These are phyloP conservation scores for Raphanus hybrid DNA, from an alignment of 441 rosid genomes.

Conservation along the genomic window DNA sequence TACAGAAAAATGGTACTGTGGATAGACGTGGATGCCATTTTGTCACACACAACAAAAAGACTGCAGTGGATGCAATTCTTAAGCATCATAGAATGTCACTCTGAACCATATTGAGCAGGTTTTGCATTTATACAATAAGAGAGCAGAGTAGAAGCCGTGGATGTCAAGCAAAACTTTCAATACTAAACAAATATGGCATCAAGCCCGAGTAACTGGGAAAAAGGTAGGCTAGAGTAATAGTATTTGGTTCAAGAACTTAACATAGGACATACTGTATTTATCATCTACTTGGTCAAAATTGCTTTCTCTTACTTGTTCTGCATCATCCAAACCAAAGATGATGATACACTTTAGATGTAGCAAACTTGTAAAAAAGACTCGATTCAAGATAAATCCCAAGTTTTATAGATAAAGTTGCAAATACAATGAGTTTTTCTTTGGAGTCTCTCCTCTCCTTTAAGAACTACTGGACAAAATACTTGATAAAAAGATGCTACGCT, in stretches of 20 bases:
- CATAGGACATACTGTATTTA: neutral
- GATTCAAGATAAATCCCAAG: neutral
- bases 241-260: neutral
- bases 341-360: too few species aligned
- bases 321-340: neutral
- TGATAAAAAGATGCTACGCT: too few species aligned
- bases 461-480: neutral
- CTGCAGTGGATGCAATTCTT: neutral
- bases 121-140: neutral
- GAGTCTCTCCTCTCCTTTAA: neutral
- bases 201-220: neutral
- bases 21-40: neutral
- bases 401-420: neutral
- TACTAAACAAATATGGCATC: neutral
- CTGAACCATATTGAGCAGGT: neutral
- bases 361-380: too few species aligned
- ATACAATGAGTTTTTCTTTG: neutral
- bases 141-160: neutral
- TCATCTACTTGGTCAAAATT: neutral
- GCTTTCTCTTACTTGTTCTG: neutral
- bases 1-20: neutral
- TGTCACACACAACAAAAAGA: neutral
- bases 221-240: neutral
- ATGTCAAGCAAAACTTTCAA: neutral
- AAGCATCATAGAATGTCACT: neutral